Conservation (phyloP, 169 alveolate genomes). For the Amoebophrya sp. region DNA sequence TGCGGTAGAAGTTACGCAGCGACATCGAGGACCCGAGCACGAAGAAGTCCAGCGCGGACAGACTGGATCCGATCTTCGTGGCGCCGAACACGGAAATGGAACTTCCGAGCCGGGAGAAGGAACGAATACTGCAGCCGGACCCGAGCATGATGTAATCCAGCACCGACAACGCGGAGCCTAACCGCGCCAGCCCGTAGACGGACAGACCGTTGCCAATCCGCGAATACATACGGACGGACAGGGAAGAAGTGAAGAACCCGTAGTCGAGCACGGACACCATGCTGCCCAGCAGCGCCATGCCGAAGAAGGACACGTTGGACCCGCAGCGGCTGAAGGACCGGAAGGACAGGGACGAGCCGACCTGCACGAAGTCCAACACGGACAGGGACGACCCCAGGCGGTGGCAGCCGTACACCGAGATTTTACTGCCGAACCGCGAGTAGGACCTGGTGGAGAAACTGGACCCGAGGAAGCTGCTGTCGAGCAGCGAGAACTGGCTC, state of each 20-base stretch:
- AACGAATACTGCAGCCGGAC: neutral
- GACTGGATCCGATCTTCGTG: neutral
- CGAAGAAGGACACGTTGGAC: conserved; percentile 29
- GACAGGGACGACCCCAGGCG: conserved; percentile 34
- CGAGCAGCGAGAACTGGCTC: conserved; percentile 17
- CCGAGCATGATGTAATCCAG: conserved; percentile 28
- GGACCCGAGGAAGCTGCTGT: conserved; percentile 33
- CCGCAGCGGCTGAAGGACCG: conserved; percentile 40
- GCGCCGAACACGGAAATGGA: conserved; percentile 11
- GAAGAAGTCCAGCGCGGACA: conserved; percentile 33
- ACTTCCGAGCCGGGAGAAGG: conserved; percentile 15
- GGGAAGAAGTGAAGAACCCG: conserved; percentile 22
- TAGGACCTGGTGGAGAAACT: conserved; percentile 19
- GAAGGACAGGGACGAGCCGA: conserved; percentile 32
- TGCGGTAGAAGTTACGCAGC: neutral
- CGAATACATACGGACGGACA: conserved; percentile 24
- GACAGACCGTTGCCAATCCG: neutral
- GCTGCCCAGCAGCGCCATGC: conserved; percentile 39
- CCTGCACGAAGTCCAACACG: conserved; percentile 33
- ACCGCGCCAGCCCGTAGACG: conserved; percentile 28
- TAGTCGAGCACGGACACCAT: conserved; percentile 21
- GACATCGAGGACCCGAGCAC: conserved; percentile 26
- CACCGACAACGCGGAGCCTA: neutral
- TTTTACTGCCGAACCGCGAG: conserved; percentile 34
- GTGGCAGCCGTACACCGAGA: conserved; percentile 37